Evolutionary conservation across 78 protist species (phyloP), one percentile per base, ranked within the genome.

Genomic region (Cyanophora paradoxa): DNA sequence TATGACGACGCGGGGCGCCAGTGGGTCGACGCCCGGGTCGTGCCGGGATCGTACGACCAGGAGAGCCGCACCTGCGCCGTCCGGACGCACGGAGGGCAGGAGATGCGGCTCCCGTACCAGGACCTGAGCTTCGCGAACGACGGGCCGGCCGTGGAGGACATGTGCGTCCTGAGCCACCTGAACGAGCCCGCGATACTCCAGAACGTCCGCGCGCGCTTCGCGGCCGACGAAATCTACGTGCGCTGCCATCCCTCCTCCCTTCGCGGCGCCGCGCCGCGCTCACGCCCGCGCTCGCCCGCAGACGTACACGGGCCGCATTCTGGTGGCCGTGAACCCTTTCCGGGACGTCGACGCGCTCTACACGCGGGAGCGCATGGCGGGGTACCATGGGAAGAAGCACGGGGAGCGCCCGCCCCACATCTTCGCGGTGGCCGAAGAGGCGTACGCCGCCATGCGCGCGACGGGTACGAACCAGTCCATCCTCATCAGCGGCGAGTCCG

Each of bases 401-500:
- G 56, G 31, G 20, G 42, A 24, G 57, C 33, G 86, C 54, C 85
- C 88, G 33, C 96, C 96, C 26, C 93, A 89, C 82, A 86, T 90
- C 41, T 91, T 73, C 74, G 62, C 57, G 36, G 77, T 89, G 6
- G 79, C 91, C 30, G 87, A 86, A 28, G 74, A 75, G 17, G 85
- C 92, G 19, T 90, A 77, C 72, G 46, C 44, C 16, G 50, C 37
- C 20, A 65, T 80, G 83, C 75, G 10, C 31, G 20, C 20, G 4
- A 41, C 14, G 19, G 30, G 71, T 3, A 65, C 37, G 34, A 65
- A 73, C 28, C 84, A 85, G 72, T 79, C 81, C 56, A 79, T 88
- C 3, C 79, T 93, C 66, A 90, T 90, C 48, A 73, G 84, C 2
- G 93, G 96, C n/a, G 95, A 93, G 77, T 79, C 90, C 4, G 98